Base-by-base conservation (phyloP, 2,329 filamentous ascomycete genomes). In the Fusarium praegraminearum region DNA sequence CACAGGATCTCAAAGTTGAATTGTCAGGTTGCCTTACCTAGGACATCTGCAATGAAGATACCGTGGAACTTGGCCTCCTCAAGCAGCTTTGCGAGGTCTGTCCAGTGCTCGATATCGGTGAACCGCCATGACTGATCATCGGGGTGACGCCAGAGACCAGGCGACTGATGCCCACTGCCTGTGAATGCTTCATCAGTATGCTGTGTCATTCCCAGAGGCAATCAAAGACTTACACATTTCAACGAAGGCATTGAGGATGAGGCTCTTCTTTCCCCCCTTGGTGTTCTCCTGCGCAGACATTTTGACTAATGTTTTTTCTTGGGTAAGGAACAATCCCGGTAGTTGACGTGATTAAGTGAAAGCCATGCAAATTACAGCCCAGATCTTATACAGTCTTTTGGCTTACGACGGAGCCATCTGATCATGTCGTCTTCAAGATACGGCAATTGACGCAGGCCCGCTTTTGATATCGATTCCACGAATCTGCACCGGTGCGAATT, bases 11-110 rank as follows among this genome's bases (percentile, higher is more conserved):
- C 77, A 26, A 3, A 38, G 2, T 1, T 50, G 46, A 1, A 10
- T 22, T 7, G 20, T 53, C 18, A 72, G 51, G 30, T 3, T 2
- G 20, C 0, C 9, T 11, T 24, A 9, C 1, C n/a, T 4, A 92
- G 82, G 0, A 90, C 88, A 74, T 91, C 89, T 0, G 89, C 89
- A 56, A 91, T 89, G 76, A 91, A 91, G 32, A 91, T 87, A 13
- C 87, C 88, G 53, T 90, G 87, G 69, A 91, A 90, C 53, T 89
- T 89, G 33, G 86, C 88, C 2, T 82, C 80, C 67, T 91, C 89
- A 0, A 90, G 83, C 2, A 87, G 78, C 65, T 89, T 82, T 0
- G 89, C 89, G 0, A 91, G 78, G 47, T 87, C 81, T 2, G 86
- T 83, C 89, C 89, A 91, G 61, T 90, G 86, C 5, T 85, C 79